Percentiles rank a stretch among this genome's conserved stretches.
Evolutionary conservation across 2,329 filamentous ascomycete species (phyloP).

Genomic region (Thielaviopsis euricoi): DNA sequence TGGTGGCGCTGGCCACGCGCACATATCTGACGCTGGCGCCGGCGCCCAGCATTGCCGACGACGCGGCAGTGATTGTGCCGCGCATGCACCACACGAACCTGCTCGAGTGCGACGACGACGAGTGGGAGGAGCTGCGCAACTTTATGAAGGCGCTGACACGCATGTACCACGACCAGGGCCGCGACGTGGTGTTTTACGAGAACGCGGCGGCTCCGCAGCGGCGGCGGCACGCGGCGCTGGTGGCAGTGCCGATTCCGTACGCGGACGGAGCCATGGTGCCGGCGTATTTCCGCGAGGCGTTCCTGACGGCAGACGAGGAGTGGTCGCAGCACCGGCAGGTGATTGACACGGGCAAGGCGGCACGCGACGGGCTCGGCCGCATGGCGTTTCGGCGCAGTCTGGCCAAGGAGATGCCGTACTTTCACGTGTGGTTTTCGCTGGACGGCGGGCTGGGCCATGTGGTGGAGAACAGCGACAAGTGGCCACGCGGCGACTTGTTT

Average conservation of each 20-base stretch:
- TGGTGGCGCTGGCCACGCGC: conserved; percentile 72
- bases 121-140: conserved; percentile 97
- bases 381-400: conserved; percentile 66
- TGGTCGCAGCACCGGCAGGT: conserved; percentile 93
- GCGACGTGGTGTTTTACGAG: conserved; percentile 92
- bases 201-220: conserved; percentile 73
- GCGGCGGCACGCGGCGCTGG: conserved; percentile 70
- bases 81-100: conserved; percentile 77
- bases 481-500: conserved; percentile 86
- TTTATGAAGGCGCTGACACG: conserved; percentile 95
- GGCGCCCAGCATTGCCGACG: conserved; percentile 69
- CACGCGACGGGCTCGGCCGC: conserved; percentile 56
- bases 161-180: conserved; percentile 86
- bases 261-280: conserved; percentile 82
- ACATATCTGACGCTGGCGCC: conserved; percentile 81
- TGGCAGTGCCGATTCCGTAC: conserved; percentile 75
- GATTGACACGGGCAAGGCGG: conserved; percentile 61
- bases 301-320: conserved; percentile 73
- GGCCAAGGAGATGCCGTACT: conserved; percentile 95
- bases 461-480: conserved; percentile 68
- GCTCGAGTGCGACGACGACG: conserved; percentile 95
- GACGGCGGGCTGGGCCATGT: conserved; percentile 88
- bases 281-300: conserved; percentile 90
- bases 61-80: conserved; percentile 77
- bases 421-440: conserved; percentile 88